A percentile compares a stretch with the other conserved stretches of the same genome.
phyloP scores from a whole-genome alignment of 2,329 filamentous ascomycete genomes.

The Podosphaera fusca region DNA sequence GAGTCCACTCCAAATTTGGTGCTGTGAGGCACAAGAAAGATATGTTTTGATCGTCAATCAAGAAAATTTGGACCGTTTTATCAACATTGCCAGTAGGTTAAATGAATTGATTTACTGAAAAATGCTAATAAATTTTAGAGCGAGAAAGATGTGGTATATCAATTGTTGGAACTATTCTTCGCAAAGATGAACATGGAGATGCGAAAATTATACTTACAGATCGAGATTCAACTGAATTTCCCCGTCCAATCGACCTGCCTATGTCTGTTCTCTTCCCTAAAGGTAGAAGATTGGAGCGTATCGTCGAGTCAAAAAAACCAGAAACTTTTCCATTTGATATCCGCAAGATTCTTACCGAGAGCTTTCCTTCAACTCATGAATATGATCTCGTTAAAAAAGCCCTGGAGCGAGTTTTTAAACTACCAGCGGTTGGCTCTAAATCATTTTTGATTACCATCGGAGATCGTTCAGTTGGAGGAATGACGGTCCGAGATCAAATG shows the following conservation, averaged over 20 bases:
- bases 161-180: slow-evolving; percentile 57
- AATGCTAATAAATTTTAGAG: slow-evolving; percentile 19
- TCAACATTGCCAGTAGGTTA: slow-evolving; percentile 33
- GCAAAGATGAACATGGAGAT: slow-evolving; percentile 35
- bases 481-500: slow-evolving; percentile 81
- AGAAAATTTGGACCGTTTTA: slow-evolving; percentile 56
- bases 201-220: slow-evolving; percentile 62
- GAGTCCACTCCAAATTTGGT: slow-evolving; percentile 95
- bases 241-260: slow-evolving; percentile 66
- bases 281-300: slow-evolving; percentile 56
- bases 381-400: slow-evolving; percentile 34
- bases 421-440: slow-evolving; percentile 89
- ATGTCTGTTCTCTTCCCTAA: slow-evolving; percentile 79
- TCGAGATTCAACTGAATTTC: slow-evolving; percentile 49
- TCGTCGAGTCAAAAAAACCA: slow-evolving; percentile 46
- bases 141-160: slow-evolving; percentile 86
- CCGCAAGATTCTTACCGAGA: slow-evolving; percentile 34
- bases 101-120: background rate
- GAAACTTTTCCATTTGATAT: slow-evolving; percentile 52
- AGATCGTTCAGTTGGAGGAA: slow-evolving; percentile 73
- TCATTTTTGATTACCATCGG: slow-evolving; percentile 94
- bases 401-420: slow-evolving; percentile 54
- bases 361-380: slow-evolving; percentile 17
- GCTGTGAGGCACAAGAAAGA: slow-evolving; percentile 87
- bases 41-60: slow-evolving; percentile 79